These are phyloP conservation scores for Linnemannia zychae DNA, from an alignment of 192 early-diverging fungal species.

Conservation along the genomic window DNA sequence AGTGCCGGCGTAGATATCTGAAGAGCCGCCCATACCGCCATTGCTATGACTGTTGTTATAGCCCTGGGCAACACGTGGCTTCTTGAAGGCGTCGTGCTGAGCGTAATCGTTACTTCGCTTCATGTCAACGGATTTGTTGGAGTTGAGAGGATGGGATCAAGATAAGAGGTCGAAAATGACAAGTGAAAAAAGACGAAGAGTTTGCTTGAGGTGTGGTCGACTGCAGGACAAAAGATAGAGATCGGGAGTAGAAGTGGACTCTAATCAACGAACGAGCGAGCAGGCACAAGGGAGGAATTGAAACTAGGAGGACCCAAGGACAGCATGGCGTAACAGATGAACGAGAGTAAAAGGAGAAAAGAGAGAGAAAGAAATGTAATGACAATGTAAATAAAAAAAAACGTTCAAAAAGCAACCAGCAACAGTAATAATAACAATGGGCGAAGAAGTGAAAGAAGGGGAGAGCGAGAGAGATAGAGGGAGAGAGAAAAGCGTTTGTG, in stretches of 20 bases:
- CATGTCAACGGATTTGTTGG: constrained; percentile 48
- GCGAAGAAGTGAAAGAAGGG: background rate
- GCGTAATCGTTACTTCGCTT: constrained; percentile 75
- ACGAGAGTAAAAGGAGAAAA: background rate
- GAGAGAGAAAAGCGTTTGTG: background rate
- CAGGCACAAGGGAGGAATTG: constrained; percentile 1
- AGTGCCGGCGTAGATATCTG: constrained; percentile 41
- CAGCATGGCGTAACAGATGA: background rate
- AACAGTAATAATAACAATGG: background rate
- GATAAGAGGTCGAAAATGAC: background rate
- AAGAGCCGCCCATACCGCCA: constrained; percentile 27
- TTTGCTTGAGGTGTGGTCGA: background rate
- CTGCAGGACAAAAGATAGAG: background rate
- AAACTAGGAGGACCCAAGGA: background rate
- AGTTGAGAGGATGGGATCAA: background rate
- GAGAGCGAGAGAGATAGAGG: background rate
- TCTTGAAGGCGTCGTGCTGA: constrained; percentile 69
- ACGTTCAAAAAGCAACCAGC: background rate
- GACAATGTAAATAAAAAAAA: background rate
- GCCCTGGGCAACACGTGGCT: constrained; percentile 68
- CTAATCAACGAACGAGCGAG: constrained; percentile 7
- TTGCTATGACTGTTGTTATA: constrained; percentile 36
- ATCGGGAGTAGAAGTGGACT: background rate
- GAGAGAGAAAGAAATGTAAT: background rate
- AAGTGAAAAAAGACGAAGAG: background rate